phyloP scores from a whole-genome alignment of 192 early-diverging fungal genomes.

The Backusella australiensis region DNA sequence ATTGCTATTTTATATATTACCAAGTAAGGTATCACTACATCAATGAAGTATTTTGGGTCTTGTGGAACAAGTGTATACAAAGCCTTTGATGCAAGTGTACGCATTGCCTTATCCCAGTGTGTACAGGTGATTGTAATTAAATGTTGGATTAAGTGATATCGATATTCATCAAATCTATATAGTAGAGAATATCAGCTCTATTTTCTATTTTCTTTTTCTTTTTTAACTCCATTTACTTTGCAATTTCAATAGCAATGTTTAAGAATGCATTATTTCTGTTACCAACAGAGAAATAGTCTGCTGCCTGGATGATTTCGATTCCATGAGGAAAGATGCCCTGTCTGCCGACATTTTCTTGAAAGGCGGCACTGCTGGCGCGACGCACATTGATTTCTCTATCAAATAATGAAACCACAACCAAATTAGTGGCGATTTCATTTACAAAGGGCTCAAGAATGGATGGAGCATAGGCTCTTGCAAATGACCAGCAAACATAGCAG shows the following conservation, averaged over 20 bases:
- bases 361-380: constrained; percentile 91
- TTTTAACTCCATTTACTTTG: constrained; percentile 46
- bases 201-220: not conserved
- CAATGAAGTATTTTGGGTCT: constrained; percentile 53
- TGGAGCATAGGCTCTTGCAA: constrained; percentile 86
- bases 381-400: constrained; percentile 95
- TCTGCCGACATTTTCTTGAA: constrained; percentile 97
- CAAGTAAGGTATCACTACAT: constrained; percentile 54
- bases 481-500: constrained; percentile 98
- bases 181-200: not conserved
- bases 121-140: constrained; percentile 59
- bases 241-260: constrained; percentile 68
- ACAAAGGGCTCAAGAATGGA: constrained; percentile 65
- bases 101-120: constrained; percentile 89
- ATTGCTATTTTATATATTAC: constrained; percentile 33
- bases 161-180: constrained; percentile 75
- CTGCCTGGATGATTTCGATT: constrained; percentile 85
- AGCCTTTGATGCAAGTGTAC: constrained; percentile 73
- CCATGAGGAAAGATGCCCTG: constrained; percentile 90
- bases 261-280: constrained; percentile 76
- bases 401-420: constrained; percentile 80
- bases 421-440: constrained; percentile 61
- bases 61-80: constrained; percentile 64
- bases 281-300: constrained; percentile 93
- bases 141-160: constrained; percentile 68